Evolutionary conservation across 495 filamentous ascomycete species (phyloP), one percentile per base, ranked within the genome.

Genomic region (Daldinia decipiens): DNA sequence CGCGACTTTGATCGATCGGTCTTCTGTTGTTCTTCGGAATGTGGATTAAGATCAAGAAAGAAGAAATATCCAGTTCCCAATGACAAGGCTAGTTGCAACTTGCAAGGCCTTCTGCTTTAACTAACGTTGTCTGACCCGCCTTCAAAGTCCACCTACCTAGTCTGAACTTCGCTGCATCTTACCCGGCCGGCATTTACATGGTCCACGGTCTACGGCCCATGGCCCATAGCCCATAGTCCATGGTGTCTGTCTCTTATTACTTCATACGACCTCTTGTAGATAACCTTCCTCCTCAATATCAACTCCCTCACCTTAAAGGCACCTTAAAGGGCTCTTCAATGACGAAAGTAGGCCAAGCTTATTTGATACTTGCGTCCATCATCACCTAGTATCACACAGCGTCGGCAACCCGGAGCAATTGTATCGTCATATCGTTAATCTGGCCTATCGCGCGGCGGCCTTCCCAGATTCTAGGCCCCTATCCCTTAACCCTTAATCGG

Each of bases 321-420:
- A 32, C 38, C 52, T 64, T 65, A 65, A 66, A 62, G 38, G 53
- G 53, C 54, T 65, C 68, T 69, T 75, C 72, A 82, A 85, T 84
- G 83, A 84, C 83, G 83, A 80, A 79, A 78, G 82, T 82, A 83
- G 82, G 76, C 79, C 78, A 79, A 73, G 74, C 82, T 83, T 83
- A 85, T 84, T 82, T 85, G 54, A 81, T 82, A 69, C 79, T 85
- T 58, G 83, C 72, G 68, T 82, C 83, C 55, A 79, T 84, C 75
- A 73, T 84, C 74, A 85, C 83, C 71, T 84, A 83, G 75, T 67
- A 38, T 5, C 61, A 58, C 72, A 57, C 72, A 67, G 63, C 40
- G 29, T 67, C 27, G 68, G 51, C 53, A 70, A 19, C 38, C 62
- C 62, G 70, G 58, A 65, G 53, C 57, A 68, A 67, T 67, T 47